phyloP scores from a whole-genome alignment of 805 yeast genomes.

The Wickerhamiella siamensis region DNA sequence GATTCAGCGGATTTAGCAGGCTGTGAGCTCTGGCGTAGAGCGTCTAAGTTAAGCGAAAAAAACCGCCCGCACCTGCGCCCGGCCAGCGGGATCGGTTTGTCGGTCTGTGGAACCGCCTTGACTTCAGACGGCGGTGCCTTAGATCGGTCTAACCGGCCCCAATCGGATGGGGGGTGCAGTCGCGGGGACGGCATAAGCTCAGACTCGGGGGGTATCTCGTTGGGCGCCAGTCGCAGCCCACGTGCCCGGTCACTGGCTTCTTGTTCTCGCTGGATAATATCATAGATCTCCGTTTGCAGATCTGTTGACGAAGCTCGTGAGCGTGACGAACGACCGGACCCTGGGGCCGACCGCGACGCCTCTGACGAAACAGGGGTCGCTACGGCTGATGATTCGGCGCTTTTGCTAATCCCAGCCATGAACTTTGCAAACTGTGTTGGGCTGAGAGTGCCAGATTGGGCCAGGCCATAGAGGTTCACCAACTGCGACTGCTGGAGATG shows the following conservation, averaged over 20 bases:
- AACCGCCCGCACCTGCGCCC: constrained; percentile 9
- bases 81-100: constrained; percentile 4
- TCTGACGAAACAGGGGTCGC: not conserved
- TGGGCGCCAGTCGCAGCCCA: not conserved
- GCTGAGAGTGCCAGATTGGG: not conserved
- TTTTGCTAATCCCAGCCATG: not conserved
- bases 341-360: not conserved
- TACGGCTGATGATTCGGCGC: not conserved
- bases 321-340: not conserved
- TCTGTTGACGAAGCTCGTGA: not conserved
- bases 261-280: not conserved
- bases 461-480: not conserved
- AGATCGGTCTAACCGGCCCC: not conserved
- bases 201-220: not conserved
- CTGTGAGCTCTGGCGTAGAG: constrained; percentile 1
- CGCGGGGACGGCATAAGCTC: constrained; percentile 2
- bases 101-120: not conserved
- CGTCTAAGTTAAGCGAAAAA: constrained; percentile 7
- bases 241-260: not conserved
- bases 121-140: not conserved
- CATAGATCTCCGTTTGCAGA: not conserved
- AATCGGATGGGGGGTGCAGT: not conserved
- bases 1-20: not conserved
- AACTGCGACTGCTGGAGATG: not conserved
- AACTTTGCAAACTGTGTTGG: not conserved